Evolutionary conservation across 2,329 filamentous ascomycete species (phyloP).

Genomic region (Clonostachys sp.): DNA sequence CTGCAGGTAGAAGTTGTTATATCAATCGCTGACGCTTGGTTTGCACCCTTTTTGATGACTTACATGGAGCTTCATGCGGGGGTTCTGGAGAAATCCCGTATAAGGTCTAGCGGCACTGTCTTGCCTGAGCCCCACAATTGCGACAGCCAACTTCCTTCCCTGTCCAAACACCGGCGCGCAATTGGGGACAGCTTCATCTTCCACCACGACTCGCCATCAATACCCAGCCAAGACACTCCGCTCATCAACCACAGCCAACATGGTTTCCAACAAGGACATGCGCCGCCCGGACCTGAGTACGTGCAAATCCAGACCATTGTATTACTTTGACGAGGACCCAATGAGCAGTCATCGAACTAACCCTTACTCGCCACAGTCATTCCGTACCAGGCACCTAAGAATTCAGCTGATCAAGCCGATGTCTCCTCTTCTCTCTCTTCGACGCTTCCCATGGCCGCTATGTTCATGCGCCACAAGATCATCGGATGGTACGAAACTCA

Average conservation of each 20-base stretch:
- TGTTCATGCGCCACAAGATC: conserved; percentile 88
- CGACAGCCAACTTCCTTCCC: not conserved
- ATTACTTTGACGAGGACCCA: not conserved
- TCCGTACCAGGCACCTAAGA: conserved; percentile 74
- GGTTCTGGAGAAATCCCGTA: too few relatives aligned
- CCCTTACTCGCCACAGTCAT: conserved; percentile 55
- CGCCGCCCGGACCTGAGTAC: conserved; percentile 38
- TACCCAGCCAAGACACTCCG: not conserved
- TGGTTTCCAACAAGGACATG: conserved; percentile 27
- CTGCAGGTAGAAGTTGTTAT: too few relatives aligned
- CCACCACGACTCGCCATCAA: not conserved
- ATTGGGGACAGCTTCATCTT: not conserved
- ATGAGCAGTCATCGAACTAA: not conserved
- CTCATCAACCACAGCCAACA: not conserved
- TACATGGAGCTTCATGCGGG: too few relatives aligned
- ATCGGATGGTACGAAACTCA: conserved; percentile 52
- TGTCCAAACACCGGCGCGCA: not conserved
- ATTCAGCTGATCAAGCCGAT: conserved; percentile 61
- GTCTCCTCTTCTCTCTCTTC: conserved; percentile 67
- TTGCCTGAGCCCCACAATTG: too few relatives aligned
- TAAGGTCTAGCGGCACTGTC: too few relatives aligned
- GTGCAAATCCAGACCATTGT: conserved; percentile 7
- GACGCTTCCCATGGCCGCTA: conserved; percentile 92
- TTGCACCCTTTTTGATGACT: too few relatives aligned
- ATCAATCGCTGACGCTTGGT: too few relatives aligned